Percentiles rank a stretch among this genome's conserved stretches.
Conservation (phyloP, 1,139 yeast species). For the Hemisphaericaspora lyxosophila region DNA sequence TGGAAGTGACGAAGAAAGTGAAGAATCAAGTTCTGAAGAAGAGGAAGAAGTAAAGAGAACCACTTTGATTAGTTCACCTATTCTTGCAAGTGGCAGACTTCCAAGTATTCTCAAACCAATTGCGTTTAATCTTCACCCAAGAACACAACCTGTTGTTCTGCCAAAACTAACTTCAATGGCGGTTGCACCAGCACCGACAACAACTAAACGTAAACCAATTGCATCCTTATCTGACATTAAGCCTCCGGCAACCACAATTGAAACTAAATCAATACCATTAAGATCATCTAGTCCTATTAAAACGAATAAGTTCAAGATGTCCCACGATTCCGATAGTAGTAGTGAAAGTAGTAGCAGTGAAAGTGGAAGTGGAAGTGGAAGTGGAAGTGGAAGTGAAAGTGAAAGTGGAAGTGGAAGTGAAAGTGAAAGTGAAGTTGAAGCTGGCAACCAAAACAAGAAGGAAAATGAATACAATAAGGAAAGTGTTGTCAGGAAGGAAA, state of each 20-base stretch:
- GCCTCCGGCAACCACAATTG: conserved; percentile 12
- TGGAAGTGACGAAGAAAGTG: neutral
- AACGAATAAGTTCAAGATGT: conserved; percentile 1
- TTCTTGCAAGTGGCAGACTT: neutral
- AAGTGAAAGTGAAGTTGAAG: conserved; percentile 8
- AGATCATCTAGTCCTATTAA: conserved; percentile 1
- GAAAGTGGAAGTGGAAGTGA: conserved; percentile 10
- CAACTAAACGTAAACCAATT: conserved; percentile 2
- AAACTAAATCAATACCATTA: conserved; percentile 4
- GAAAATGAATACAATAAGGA: conserved; percentile 8
- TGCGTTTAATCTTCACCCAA: no score
- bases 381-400: conserved; percentile 9
- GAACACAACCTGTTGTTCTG: neutral
- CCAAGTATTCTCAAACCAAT: neutral
- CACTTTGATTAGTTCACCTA: neutral
- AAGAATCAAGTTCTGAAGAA: conserved; percentile 1
- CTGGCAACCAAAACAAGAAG: neutral
- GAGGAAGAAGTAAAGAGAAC: neutral
- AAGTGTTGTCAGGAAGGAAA: no score
- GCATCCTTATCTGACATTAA: conserved; percentile 8
- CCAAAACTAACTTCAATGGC: no score
- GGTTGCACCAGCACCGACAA: no score
- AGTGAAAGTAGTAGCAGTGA: conserved; percentile 1
- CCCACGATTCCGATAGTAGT: conserved; percentile 3
- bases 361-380: conserved; percentile 6